A percentile compares a stretch with the other conserved stretches of the same genome.
phyloP scores from a whole-genome alignment of 2,329 filamentous ascomycete species.

The Fusarium liriodendri region DNA sequence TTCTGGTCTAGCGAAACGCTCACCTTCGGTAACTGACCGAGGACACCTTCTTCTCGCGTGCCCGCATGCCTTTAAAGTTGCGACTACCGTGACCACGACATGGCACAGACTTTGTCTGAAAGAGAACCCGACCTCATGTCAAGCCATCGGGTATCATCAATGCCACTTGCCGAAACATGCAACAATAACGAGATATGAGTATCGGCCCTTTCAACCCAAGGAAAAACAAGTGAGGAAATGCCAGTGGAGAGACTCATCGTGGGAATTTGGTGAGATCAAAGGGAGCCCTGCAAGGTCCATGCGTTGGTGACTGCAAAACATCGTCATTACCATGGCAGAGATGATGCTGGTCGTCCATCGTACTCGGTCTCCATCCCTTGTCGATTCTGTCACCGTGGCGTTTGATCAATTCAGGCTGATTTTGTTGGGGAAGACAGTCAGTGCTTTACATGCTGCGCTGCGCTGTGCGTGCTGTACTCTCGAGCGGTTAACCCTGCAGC shows the following conservation, averaged over 20 bases:
- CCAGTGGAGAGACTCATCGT: not conserved
- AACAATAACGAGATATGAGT: not conserved
- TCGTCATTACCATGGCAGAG: conserved; percentile 1
- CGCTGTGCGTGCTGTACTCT: not conserved
- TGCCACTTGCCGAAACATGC: not conserved
- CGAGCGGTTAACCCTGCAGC: conserved; percentile 15
- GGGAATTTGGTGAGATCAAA: conserved; percentile 5
- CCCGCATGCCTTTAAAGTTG: not conserved
- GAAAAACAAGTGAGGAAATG: not conserved
- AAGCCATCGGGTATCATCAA: conserved; percentile 4
- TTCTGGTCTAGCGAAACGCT: not conserved
- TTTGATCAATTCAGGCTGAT: conserved; percentile 16
- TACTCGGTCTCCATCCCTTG: conserved; percentile 9
- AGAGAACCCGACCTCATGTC: not conserved
- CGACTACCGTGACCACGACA: not conserved
- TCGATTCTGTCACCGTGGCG: conserved; percentile 18
- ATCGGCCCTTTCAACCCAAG: not conserved
- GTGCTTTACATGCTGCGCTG: not conserved
- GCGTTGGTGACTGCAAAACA: conserved; percentile 23
- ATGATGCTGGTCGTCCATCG: not conserved
- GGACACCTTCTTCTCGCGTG: not conserved
- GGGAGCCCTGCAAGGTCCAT: conserved; percentile 9
- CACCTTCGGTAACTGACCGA: conserved; percentile 9
- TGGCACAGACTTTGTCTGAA: not conserved
- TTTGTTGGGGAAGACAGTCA: conserved; percentile 29